Base-by-base conservation (phyloP, 2,329 filamentous ascomycete species). In the Colletotrichum musae region DNA sequence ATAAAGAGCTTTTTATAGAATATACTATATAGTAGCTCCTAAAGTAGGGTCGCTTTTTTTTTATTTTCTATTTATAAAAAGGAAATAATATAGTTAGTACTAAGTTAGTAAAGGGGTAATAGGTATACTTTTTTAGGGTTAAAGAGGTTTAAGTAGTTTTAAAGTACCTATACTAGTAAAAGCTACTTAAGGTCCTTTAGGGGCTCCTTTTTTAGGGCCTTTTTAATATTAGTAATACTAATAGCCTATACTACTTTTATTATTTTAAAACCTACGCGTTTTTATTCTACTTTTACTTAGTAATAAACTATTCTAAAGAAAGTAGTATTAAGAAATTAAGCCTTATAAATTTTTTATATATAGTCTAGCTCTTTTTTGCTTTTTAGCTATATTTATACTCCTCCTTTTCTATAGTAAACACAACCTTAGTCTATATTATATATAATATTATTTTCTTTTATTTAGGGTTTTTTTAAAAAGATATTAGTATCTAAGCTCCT, bases 211-310 rank as follows among this genome's bases (percentile, higher is more conserved):
- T 32, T 32, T 32, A 32, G 4, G 7, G 21, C 48, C 6, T 56
- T 28, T 26, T 28, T 21, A 41, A 56, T 39, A 43, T 24, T 39
- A 10, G 39, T 24, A n/a, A 39, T 6, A 21, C 24, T 56, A 56
- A 28, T 56, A 39, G 7, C 65, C 9, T n/a, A 66, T 36, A 78
- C 74, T 13, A 9, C 36, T 39, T 39, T 5, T 39, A 39, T 59
- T 78, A 54, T 2, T 24, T 24, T 24, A 24, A 24, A 24, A 24
- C 21, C 51, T 70, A 66, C 78, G 62, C n/a, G 77, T 71, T 57
- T 79, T 80, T 28, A 74, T 68, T 10, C 50, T 78, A 21, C 77
- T 68, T 0, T 53, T 62, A 56, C 79, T 79, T 10, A 80, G 48
- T 73, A 72, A 43, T 50, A 50, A 24, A 50, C 24, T 72, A 48